These are phyloP conservation scores for Breviolum minutum DNA, from an alignment of 73 alveolate species.

Conservation along the genomic window DNA sequence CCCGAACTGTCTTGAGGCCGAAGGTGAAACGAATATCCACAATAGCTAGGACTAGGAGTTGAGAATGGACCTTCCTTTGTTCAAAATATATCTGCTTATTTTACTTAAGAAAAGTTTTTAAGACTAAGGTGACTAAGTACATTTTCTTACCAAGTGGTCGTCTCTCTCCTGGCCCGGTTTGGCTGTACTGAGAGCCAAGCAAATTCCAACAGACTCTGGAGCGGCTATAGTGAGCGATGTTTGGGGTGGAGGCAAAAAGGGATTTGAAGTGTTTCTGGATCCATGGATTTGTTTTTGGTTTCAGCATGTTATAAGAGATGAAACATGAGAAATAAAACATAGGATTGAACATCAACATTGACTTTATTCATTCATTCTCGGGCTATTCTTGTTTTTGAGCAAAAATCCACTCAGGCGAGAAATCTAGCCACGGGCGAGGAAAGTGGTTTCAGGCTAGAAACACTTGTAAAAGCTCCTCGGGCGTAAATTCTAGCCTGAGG, in stretches of 20 bases:
- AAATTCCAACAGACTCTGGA: not conserved
- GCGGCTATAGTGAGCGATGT: not conserved
- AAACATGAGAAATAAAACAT: not conserved
- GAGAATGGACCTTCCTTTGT: not conserved
- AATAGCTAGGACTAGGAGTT: no score
- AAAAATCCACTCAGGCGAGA: constrained; percentile 29
- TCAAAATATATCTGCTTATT: not conserved
- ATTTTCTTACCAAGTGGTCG: no score
- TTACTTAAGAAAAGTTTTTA: not conserved
- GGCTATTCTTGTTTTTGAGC: not conserved
- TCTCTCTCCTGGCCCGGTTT: no score
- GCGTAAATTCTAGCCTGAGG: constrained; percentile 7
- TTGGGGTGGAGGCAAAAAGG: not conserved
- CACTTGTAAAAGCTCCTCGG: not conserved
- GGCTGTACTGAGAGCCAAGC: no score
- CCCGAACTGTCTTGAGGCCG: no score
- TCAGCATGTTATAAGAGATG: not conserved
- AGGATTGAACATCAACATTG: not conserved
- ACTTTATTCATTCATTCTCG: not conserved
- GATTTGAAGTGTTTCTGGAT: not conserved
- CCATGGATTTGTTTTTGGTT: not conserved
- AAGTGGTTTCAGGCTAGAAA: not conserved
- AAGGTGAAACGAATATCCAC: no score
- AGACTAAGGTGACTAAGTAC: not conserved
- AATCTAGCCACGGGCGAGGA: not conserved